These are phyloP conservation scores for Xylaria venustula DNA, from an alignment of 495 filamentous ascomycete genomes.

Conservation along the genomic window DNA sequence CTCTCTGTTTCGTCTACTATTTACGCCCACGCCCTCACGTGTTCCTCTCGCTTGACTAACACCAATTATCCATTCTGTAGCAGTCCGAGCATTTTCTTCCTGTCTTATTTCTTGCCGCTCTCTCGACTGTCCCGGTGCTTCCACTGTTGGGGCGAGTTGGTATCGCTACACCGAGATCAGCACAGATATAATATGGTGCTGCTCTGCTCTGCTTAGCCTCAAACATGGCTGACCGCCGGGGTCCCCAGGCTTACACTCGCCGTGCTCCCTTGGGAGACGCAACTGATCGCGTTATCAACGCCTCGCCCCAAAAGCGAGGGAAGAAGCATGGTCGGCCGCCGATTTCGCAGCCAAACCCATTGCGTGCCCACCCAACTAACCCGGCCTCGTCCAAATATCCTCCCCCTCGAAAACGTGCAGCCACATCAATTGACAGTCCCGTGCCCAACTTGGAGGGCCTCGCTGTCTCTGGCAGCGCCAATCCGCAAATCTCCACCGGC, in stretches of 20 bases:
- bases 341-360: constrained; percentile 14
- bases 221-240: constrained; percentile 36
- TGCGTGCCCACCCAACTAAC: constrained; percentile 26
- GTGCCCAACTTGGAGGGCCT: constrained; percentile 19
- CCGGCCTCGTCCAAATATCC: constrained; percentile 11
- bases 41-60: constrained; percentile 1
- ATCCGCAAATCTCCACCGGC: constrained; percentile 2
- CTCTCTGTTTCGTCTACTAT: constrained; percentile 1
- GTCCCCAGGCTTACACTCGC: constrained; percentile 24
- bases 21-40: not conserved
- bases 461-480: constrained; percentile 8
- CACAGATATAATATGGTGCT: constrained; percentile 20
- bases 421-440: constrained; percentile 6
- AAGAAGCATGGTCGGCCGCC: constrained; percentile 12
- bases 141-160: not conserved
- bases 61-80: not conserved
- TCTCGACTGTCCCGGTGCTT: not conserved
- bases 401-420: not conserved
- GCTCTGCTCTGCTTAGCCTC: not conserved
- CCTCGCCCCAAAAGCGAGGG: constrained; percentile 17
- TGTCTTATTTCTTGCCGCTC: not conserved
- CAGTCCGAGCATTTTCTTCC: not conserved
- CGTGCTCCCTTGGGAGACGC: constrained; percentile 49
- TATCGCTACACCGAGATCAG: not conserved
- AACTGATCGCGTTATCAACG: constrained; percentile 44